Evolutionary conservation across 2,329 filamentous ascomycete genomes (phyloP).

Genomic region (Fusarium papillatum): DNA sequence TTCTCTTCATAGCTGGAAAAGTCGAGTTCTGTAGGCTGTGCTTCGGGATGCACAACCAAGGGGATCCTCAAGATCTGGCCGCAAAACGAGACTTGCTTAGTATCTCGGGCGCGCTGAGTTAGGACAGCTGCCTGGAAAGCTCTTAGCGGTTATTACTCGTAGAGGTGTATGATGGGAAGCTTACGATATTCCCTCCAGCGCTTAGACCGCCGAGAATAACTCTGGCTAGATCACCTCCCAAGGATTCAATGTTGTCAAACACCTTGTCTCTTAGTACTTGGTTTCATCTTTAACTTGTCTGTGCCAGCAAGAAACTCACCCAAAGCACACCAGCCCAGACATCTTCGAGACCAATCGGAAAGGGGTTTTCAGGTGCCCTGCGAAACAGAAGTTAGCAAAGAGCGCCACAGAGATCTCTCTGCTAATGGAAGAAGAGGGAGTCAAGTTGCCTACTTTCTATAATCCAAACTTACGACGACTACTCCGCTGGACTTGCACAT

Average conservation of each 20-base stretch:
- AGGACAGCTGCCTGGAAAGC: neutral
- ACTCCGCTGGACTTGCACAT: neutral
- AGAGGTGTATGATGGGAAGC: neutral
- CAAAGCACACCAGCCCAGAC: neutral
- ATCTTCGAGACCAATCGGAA: neutral
- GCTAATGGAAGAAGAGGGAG: neutral
- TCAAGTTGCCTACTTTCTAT: neutral
- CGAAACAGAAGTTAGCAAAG: neutral
- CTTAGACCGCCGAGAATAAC: neutral
- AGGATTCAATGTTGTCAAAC: neutral
- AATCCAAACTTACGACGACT: neutral
- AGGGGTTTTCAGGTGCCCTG: neutral
- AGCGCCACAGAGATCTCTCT: neutral
- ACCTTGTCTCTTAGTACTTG: neutral
- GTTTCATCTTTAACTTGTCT: neutral
- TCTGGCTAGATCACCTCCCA: neutral
- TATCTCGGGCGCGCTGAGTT: neutral
- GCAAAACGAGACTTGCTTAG: neutral
- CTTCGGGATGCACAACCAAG: neutral
- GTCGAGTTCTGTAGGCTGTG: neutral
- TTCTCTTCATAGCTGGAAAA: neutral
- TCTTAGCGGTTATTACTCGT: neutral
- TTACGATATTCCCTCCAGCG: neutral
- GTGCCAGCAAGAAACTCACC: neutral
- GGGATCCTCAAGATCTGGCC: neutral